Conservation (phyloP, 2,329 filamentous ascomycete species). For the Exophiala phaeomuriformis region DNA sequence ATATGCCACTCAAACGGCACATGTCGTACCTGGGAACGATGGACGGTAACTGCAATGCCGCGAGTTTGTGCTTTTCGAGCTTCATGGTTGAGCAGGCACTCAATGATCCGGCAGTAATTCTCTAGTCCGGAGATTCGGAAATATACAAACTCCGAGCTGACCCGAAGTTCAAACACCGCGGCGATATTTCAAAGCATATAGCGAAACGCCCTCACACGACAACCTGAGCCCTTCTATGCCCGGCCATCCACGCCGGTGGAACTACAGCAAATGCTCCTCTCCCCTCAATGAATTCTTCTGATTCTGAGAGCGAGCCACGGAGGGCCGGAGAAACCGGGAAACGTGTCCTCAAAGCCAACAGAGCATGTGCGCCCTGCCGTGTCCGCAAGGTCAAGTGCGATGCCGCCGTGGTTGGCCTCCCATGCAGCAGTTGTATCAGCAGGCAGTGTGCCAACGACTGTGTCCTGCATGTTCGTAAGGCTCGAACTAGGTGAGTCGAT, state of each 20-base stretch:
- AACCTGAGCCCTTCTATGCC: neutral
- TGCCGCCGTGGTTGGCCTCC: slow-evolving; percentile 25
- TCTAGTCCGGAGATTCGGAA: neutral
- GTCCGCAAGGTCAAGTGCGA: slow-evolving; percentile 27
- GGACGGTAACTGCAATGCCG: too few species aligned
- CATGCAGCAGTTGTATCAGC: slow-evolving; percentile 27
- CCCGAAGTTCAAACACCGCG: neutral
- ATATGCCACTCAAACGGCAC: too few species aligned
- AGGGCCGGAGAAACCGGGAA: slow-evolving; percentile 9
- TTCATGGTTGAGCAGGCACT: too few species aligned
- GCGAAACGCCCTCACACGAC: neutral
- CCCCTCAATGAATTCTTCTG: slow-evolving; percentile 17
- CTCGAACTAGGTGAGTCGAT: slow-evolving; percentile 25
- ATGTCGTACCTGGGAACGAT: too few species aligned
- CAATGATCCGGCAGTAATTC: too few species aligned
- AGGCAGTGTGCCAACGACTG: slow-evolving; percentile 24
- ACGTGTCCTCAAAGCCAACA: slow-evolving; percentile 14
- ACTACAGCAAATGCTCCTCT: slow-evolving; percentile 13
- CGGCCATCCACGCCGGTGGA: slow-evolving; percentile 1
- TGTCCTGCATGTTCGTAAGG: slow-evolving; percentile 24
- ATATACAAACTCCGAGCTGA: slow-evolving; percentile 7
- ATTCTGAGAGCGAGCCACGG: slow-evolving; percentile 23
- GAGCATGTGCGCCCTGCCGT: slow-evolving; percentile 26
- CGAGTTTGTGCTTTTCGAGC: too few species aligned
- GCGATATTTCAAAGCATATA: neutral